phyloP scores from a whole-genome alignment of 495 filamentous ascomycete genomes.

The Trichoderma erinaceum region DNA sequence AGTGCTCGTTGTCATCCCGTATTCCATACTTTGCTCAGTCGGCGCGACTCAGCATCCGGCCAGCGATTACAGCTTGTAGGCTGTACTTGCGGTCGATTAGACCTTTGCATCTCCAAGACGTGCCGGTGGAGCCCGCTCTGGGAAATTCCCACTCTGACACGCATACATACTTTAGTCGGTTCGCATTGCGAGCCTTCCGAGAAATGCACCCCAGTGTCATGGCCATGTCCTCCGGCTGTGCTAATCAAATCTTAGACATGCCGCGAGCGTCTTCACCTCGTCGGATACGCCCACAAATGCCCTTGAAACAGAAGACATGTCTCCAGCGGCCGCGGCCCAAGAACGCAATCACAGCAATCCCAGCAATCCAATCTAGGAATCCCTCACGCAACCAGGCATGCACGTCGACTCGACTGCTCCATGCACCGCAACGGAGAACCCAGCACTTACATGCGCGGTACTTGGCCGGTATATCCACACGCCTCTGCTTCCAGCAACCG shows the following conservation, averaged over 20 bases:
- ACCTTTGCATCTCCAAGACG: not conserved
- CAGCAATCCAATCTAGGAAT: not conserved
- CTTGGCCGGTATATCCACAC: not conserved
- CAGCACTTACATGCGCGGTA: not conserved
- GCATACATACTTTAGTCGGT: not conserved
- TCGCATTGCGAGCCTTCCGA: constrained; percentile 8
- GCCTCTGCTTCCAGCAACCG: not conserved
- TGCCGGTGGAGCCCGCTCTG: not conserved
- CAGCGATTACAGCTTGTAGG: not conserved
- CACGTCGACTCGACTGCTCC: not conserved
- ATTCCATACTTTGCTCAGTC: not conserved
- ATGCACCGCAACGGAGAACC: not conserved
- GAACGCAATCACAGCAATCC: not conserved
- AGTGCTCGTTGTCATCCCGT: not conserved
- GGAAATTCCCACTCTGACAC: not conserved
- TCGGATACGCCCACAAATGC: not conserved
- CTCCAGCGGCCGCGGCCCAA: not conserved
- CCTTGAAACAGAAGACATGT: not conserved
- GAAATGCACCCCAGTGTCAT: not conserved
- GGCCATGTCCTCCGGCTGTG: not conserved
- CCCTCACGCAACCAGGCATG: not conserved
- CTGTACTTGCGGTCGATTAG: not conserved
- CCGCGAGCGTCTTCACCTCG: not conserved
- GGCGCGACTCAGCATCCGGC: not conserved
- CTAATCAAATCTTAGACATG: not conserved